Base-by-base conservation (phyloP, 23 red algal species). In the Gracilaria vermiculophylla region DNA sequence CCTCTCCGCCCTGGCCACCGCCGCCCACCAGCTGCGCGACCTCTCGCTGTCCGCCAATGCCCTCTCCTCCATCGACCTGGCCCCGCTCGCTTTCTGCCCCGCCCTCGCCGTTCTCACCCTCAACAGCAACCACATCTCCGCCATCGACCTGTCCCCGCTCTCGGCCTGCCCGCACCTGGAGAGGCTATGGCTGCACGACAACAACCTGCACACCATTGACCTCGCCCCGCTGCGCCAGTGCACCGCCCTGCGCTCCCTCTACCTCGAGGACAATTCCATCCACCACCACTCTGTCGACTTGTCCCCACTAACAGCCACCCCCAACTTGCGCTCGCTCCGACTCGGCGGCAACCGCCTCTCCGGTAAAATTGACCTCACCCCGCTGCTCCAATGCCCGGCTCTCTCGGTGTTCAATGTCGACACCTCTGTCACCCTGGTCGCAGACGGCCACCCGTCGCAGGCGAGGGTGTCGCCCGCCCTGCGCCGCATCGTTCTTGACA, bases 161-260 rank as follows among this genome's bases (percentile, higher is more conserved):
- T 39, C 86, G 0, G 64, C 44, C 2, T 98, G 96, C 31, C 50
- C 66, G 17, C 85, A 91, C 29, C 92, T 99, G 54, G 93, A 99
- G 81, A 69, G 92, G 29, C 75, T 99, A 28, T 99, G 97, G 97
- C 77, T 99, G 33, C 97, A 99, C 53, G 70, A 91, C 65, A 99
- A 99, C 75, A 54, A 90, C 47, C 77, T 99, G 12, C 64, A 80
- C 33, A 53, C 43, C 19, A 60, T 99, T 41, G 84, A 94, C 81
- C 74, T 99, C 27, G 53, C 64, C 13, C 93, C 94, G 28, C 43
- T 99, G 21, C 56, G 65, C 56, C 34, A 62, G 36, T 91, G 89
- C 83, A 53, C 37, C 27, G 39, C 76, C 2, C 74, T 99, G 19
- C 87, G 94, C 28, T 99, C 97, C 13, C 72, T 99, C 15, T 96